These are phyloP conservation scores for Trichosanthes cucumerina DNA, from an alignment of 306 rosid genomes.

Conservation along the genomic window DNA sequence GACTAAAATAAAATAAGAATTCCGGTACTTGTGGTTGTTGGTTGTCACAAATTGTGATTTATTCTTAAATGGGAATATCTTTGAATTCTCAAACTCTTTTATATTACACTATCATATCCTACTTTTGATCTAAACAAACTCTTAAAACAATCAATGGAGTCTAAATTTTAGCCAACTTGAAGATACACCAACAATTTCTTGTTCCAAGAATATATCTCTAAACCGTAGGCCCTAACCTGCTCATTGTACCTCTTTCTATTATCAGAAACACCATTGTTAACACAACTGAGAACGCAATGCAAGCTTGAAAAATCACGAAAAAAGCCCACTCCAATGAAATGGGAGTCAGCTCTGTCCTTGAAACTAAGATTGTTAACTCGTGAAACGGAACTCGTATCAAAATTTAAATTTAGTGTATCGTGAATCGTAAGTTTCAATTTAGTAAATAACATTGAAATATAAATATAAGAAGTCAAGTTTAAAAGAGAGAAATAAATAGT, in stretches of 20 bases:
- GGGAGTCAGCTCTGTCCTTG: conserved; percentile 28
- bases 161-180: conserved; percentile 39
- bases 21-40: no score
- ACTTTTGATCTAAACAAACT: conserved; percentile 34
- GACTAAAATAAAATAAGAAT: no score
- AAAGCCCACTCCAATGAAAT: conserved; percentile 50
- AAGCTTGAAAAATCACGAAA: conserved; percentile 35
- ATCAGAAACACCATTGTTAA: conserved; percentile 30
- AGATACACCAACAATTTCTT: conserved; percentile 37
- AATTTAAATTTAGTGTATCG: no score
- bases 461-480: no score
- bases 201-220: conserved; percentile 48
- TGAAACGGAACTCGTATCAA: no score
- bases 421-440: no score
- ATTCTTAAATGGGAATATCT: no score
- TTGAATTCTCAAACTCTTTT: no score
- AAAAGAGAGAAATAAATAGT: no score
- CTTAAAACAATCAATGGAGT: conserved; percentile 40
- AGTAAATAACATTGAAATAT: no score
- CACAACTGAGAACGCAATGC: conserved; percentile 10
- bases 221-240: conserved; percentile 58
- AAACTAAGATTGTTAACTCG: no score
- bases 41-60: no score
- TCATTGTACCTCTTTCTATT: conserved; percentile 22
- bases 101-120: conserved; percentile 20